Evolutionary conservation across 2,329 filamentous ascomycete species (phyloP), one percentile per base, ranked within the genome.

Genomic region (Colletotrichum cuscutae): DNA sequence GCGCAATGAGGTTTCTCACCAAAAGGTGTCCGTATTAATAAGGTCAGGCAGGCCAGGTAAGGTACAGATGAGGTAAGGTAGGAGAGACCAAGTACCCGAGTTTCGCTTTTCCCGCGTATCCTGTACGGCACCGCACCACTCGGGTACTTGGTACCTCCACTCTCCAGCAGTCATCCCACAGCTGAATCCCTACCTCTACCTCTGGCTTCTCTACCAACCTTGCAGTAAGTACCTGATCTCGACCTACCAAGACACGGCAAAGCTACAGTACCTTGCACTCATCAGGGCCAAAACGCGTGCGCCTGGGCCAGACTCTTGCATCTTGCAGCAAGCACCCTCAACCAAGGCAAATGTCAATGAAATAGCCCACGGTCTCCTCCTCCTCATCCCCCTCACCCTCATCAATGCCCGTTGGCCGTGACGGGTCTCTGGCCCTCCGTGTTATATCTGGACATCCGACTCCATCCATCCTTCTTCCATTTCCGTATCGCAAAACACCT

Each of bases 41-140:
- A 42, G 5, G 37, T 15, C 13, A 42, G 5, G 32, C 12, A 37
- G 12, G 13, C 15, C 15, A 42, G 5, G 13, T 37, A 37, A 37
- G 5, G 13, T 42, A 42, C 13, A 13, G 37, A 42, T 42, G 13
- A 42, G 37, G 5, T 15, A 42, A 42, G 37, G 37, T n/a, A 49
- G 42, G 42, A 22, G 30, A 15, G 12, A 4, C 26, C 22, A 62
- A 42, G 30, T 30, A 60, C 37, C 35, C 26, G 54, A 35, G 42
- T 65, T 65, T 61, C 26, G 42, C 53, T 24, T 24, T 37, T 61
- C n/a, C 69, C 57, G 69, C 69, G 65, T 68, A 72, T 71, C 13
- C 65, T 60, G 49, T 32, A 24, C 6, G 42, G 49, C 46, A 22
- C n/a, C 61, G 22, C 59, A 62, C n/a, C 42, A 22, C 37, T 12